These are phyloP conservation scores for Coleophoma crateriformis DNA, from an alignment of 2,329 filamentous ascomycete species.

Conservation along the genomic window DNA sequence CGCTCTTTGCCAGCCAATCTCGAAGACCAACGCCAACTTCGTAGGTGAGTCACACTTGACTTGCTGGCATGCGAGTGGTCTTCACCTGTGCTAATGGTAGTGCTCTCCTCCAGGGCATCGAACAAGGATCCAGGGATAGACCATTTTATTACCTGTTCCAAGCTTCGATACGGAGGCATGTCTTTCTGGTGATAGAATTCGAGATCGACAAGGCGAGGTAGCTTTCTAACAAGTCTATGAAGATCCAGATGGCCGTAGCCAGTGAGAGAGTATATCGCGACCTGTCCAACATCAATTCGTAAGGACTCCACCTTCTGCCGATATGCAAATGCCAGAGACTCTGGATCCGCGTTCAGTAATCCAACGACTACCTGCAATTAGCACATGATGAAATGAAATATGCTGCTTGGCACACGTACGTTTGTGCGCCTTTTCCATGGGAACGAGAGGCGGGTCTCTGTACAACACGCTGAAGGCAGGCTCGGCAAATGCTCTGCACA, in stretches of 20 bases:
- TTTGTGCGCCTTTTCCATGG: slow-evolving; percentile 39
- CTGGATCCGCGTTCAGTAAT: slow-evolving; percentile 34
- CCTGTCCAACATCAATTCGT: slow-evolving; percentile 31
- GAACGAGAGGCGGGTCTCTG: slow-evolving; percentile 58
- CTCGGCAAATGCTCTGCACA: slow-evolving; percentile 62
- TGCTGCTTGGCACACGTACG: background rate
- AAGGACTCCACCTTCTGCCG: slow-evolving; percentile 24
- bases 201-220: slow-evolving; percentile 63
- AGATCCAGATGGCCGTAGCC: slow-evolving; percentile 50
- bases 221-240: slow-evolving; percentile 50
- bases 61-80: slow-evolving; percentile 17
- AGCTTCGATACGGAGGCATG: slow-evolving; percentile 56
- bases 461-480: slow-evolving; percentile 72
- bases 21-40: slow-evolving; percentile 58
- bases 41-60: slow-evolving; percentile 29
- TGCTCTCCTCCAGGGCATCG: slow-evolving; percentile 53
- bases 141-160: slow-evolving; percentile 58
- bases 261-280: slow-evolving; percentile 46
- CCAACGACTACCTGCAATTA: slow-evolving; percentile 34
- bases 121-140: slow-evolving; percentile 64
- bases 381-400: too few relatives aligned
- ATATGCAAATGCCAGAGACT: slow-evolving; percentile 20
- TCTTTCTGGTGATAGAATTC: slow-evolving; percentile 69
- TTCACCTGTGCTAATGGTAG: slow-evolving; percentile 27
- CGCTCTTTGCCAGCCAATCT: slow-evolving; percentile 41